Evolutionary conservation across 2,329 filamentous ascomycete species (phyloP).

Genomic region (Neonectria ditissima): DNA sequence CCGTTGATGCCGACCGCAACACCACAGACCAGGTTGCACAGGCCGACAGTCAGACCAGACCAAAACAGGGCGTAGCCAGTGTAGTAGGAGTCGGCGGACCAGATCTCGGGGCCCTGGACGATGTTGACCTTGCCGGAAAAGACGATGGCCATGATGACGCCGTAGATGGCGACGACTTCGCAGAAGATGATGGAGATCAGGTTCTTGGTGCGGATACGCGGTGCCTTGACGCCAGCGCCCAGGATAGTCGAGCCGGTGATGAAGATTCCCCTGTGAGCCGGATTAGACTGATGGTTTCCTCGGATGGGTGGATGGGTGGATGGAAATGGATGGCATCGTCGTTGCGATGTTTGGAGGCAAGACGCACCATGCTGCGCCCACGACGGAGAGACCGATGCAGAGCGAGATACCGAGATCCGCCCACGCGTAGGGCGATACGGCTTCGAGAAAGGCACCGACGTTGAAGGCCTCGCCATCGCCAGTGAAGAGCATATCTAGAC

Average conservation of each 20-base stretch:
- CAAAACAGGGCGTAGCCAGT: slow-evolving; percentile 97
- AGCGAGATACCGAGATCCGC: slow-evolving; percentile 89
- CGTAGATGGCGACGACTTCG: slow-evolving; percentile 99
- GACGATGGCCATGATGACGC: slow-evolving; percentile 99
- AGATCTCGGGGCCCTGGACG: slow-evolving; percentile 72
- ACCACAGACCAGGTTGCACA: slow-evolving; percentile 96
- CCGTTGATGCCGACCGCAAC: slow-evolving; percentile 98
- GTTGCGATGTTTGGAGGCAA: slow-evolving; percentile 24
- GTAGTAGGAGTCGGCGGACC: slow-evolving; percentile 86
- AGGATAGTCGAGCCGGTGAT: slow-evolving; percentile 98
- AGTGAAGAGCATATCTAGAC: slow-evolving; percentile 96
- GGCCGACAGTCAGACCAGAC: slow-evolving; percentile 92
- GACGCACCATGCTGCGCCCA: slow-evolving; percentile 93
- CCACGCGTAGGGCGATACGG: slow-evolving; percentile 94
- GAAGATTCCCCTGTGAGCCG: slow-evolving; percentile 86
- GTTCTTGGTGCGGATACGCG: slow-evolving; percentile 99
- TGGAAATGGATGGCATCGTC: slow-evolving; percentile 17
- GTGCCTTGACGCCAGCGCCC: slow-evolving; percentile 94
- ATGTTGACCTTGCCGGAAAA: slow-evolving; percentile 88
- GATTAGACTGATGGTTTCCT: slow-evolving; percentile 33
- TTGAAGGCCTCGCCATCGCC: slow-evolving; percentile 97
- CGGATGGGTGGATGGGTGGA: neutral
- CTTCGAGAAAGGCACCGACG: slow-evolving; percentile 94
- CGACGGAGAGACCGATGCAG: slow-evolving; percentile 95
- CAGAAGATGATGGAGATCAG: slow-evolving; percentile 99